phyloP scores from a whole-genome alignment of 2,329 filamentous ascomycete genomes.

The Septoria petroselini region DNA sequence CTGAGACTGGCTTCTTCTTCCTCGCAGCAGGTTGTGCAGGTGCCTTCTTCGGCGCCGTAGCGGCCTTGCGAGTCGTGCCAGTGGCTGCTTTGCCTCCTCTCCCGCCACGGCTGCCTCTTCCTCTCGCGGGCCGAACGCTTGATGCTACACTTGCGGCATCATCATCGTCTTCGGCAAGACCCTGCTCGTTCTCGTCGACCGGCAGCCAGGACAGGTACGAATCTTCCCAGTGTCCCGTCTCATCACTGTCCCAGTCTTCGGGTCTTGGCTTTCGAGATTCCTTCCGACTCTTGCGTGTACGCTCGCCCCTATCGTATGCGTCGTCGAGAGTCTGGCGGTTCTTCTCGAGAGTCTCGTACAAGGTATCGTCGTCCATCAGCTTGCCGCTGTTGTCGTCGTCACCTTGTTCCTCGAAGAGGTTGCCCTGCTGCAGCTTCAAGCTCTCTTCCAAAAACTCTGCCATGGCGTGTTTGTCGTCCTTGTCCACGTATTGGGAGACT shows the following conservation, averaged over 20 bases:
- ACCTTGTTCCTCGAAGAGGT: slow-evolving; percentile 56
- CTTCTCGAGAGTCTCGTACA: slow-evolving; percentile 57
- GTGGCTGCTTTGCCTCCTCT: slow-evolving; percentile 43
- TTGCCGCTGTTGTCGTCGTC: slow-evolving; percentile 71
- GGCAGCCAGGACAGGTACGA: slow-evolving; percentile 62
- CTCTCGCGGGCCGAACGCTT: slow-evolving; percentile 34
- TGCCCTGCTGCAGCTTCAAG: slow-evolving; percentile 44
- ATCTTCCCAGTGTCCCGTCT: slow-evolving; percentile 82
- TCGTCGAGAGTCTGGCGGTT: slow-evolving; percentile 62
- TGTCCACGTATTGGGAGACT: slow-evolving; percentile 87
- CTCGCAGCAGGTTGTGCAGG: slow-evolving; percentile 32
- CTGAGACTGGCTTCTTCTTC: slow-evolving; percentile 43
- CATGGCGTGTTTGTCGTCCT: slow-evolving; percentile 92
- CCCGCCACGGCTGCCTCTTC: slow-evolving; percentile 48
- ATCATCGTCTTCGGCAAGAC: slow-evolving; percentile 45
- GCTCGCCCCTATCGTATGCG: slow-evolving; percentile 63
- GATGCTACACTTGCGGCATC: slow-evolving; percentile 32
- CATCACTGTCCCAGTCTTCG: slow-evolving; percentile 80
- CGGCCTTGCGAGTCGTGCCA: slow-evolving; percentile 41
- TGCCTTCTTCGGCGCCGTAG: slow-evolving; percentile 41
- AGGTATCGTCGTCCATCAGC: slow-evolving; percentile 49
- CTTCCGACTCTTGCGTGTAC: slow-evolving; percentile 53
- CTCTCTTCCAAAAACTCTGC: slow-evolving; percentile 47
- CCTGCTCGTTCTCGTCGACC: slow-evolving; percentile 47
- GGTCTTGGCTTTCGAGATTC: slow-evolving; percentile 62